Conservation (phyloP, 805 yeast genomes). For the Metschnikowia chrysomelidarum region DNA sequence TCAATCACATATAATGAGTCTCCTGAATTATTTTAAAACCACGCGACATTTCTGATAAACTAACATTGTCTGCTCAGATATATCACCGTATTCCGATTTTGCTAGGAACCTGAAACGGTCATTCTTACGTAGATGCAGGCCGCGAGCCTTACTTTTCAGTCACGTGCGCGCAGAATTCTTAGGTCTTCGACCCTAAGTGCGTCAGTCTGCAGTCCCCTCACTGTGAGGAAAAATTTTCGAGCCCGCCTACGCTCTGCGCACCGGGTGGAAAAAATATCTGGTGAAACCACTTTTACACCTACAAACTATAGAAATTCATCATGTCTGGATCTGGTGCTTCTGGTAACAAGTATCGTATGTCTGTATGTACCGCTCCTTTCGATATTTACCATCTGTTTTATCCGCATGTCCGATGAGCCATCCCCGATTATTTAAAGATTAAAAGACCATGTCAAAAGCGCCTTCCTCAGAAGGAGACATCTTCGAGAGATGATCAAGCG, state of each 20-base stretch:
- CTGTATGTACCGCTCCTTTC: conserved; percentile 62
- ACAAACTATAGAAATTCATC: conserved; percentile 31
- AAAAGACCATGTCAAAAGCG: not conserved
- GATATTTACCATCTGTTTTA: not conserved
- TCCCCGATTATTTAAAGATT: not conserved
- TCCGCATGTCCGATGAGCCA: not conserved
- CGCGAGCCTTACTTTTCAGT: not conserved
- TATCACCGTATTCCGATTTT: too few species aligned
- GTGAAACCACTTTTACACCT: conserved; percentile 16
- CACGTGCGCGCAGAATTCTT: conserved; percentile 13
- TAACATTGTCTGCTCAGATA: too few species aligned
- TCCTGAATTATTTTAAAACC: too few species aligned
- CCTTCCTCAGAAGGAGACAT: too few species aligned
- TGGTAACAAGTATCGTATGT: conserved; percentile 99
- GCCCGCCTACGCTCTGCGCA: conserved; percentile 19
- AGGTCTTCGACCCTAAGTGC: conserved; percentile 18
- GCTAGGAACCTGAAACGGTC: not conserved
- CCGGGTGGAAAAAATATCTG: conserved; percentile 13
- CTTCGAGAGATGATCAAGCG: not conserved
- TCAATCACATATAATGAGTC: too few species aligned
- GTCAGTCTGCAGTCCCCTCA: conserved; percentile 7
- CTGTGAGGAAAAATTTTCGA: conserved; percentile 23
- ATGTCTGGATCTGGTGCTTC: conserved; percentile 95
- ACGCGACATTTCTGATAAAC: too few species aligned
- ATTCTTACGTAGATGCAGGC: not conserved